phyloP scores from a whole-genome alignment of 2,329 filamentous ascomycete species.

The Hyphodiscus sp. region DNA sequence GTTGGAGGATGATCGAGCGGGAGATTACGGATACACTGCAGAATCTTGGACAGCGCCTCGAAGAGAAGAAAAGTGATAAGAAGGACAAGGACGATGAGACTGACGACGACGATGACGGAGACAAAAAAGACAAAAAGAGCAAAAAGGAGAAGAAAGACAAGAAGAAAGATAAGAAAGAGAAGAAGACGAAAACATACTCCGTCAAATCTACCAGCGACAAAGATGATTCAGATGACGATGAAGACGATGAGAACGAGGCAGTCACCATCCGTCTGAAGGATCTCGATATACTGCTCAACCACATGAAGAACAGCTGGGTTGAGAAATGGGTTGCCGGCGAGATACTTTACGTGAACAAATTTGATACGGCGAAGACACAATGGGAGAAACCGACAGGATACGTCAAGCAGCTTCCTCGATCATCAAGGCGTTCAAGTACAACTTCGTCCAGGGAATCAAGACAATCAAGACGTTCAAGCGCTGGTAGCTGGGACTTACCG shows the following conservation, averaged over 20 bases:
- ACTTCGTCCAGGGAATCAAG: neutral
- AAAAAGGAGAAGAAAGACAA: too few species aligned
- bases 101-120: too few species aligned
- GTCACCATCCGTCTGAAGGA: constrained; percentile 8
- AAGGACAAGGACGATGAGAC: neutral
- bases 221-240: neutral
- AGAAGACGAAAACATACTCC: neutral
- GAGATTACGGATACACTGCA: constrained; percentile 5
- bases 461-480: neutral
- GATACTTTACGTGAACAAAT: constrained; percentile 9
- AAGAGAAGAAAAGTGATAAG: constrained; percentile 1
- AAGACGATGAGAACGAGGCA: constrained; percentile 2
- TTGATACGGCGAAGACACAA: constrained; percentile 9
- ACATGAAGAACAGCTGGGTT: constrained; percentile 14
- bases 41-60: constrained; percentile 3
- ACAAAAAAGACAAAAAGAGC: neutral
- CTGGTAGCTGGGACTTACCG: neutral
- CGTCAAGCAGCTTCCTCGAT: neutral
- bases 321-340: constrained; percentile 5
- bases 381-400: neutral
- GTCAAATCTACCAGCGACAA: neutral
- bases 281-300: constrained; percentile 2
- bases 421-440: neutral
- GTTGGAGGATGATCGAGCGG: constrained; percentile 5
- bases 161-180: neutral